Evolutionary conservation across 1,284 basidiomycete genomes (phyloP).

Genomic region (Microbotryum silenes-acaulis): DNA sequence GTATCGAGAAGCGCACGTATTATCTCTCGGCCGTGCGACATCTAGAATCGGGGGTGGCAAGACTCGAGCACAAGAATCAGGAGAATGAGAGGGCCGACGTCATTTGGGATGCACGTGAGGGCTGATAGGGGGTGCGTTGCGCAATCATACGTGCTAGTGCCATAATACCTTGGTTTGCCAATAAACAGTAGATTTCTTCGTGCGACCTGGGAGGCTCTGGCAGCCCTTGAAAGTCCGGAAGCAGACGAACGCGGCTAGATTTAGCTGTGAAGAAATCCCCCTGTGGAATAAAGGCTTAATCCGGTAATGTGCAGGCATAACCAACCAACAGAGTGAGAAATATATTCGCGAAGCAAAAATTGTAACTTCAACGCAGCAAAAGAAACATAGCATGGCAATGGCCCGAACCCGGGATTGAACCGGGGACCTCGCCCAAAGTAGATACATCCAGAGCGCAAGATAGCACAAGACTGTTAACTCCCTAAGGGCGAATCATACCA

Average conservation of each 20-base stretch:
- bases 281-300: too few species aligned
- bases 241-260: conserved; percentile 3
- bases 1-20: conserved; percentile 31
- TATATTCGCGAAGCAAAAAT: too few species aligned
- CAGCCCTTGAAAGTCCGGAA: not conserved
- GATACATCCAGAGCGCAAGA: not conserved
- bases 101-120: conserved; percentile 28
- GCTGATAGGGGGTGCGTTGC: too few species aligned
- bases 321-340: too few species aligned
- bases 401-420: conserved; percentile 24
- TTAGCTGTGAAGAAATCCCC: not conserved
- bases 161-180: too few species aligned
- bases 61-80: conserved; percentile 33
- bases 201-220: not conserved
- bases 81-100: conserved; percentile 33
- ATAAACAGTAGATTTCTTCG: too few species aligned
- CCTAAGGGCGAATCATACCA: conserved; percentile 23
- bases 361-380: not conserved
- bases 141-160: too few species aligned
- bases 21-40: conserved; percentile 29
- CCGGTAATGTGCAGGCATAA: too few species aligned
- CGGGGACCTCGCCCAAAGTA: conserved; percentile 20
- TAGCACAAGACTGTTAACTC: not conserved
- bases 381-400: not conserved
- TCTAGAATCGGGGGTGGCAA: conserved; percentile 22